phyloP scores from a whole-genome alignment of 2,329 filamentous ascomycete genomes.

The Cladophialophora bantiana region DNA sequence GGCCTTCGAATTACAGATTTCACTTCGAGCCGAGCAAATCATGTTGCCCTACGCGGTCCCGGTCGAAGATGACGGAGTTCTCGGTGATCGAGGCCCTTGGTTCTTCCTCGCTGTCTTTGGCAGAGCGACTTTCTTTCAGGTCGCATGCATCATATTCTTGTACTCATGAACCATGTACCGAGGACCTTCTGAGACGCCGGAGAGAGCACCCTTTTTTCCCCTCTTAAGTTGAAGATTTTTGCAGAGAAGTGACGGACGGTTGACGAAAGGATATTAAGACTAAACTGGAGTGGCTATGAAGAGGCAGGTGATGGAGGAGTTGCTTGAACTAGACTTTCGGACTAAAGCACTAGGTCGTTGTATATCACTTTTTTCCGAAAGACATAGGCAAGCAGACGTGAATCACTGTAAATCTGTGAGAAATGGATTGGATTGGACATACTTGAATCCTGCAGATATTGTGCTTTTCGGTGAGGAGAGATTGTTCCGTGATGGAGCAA shows the following conservation, averaged over 20 bases:
- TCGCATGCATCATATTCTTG: slow-evolving; percentile 17
- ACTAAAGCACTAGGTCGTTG: slow-evolving; percentile 13
- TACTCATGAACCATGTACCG: slow-evolving; percentile 16
- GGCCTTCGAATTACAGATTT: slow-evolving; percentile 5
- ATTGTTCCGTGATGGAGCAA: too few species aligned
- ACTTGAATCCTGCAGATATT: neutral
- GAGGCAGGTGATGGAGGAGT: slow-evolving; percentile 14
- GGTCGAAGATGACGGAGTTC: slow-evolving; percentile 5
- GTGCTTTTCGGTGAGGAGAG: slow-evolving; percentile 3
- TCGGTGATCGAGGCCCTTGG: slow-evolving; percentile 7
- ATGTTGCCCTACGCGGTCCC: neutral
- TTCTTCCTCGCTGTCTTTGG: slow-evolving; percentile 16
- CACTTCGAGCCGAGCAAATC: neutral
- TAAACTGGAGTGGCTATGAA: slow-evolving; percentile 5
- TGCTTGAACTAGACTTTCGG: slow-evolving; percentile 21
- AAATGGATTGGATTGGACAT: slow-evolving; percentile 8
- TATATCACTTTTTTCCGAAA: slow-evolving; percentile 22
- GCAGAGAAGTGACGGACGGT: neutral
- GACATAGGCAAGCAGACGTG: slow-evolving; percentile 20
- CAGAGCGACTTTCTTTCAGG: slow-evolving; percentile 13
- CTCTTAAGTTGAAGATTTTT: slow-evolving; percentile 8
- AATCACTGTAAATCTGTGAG: slow-evolving; percentile 17
- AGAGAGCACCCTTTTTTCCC: slow-evolving; percentile 20
- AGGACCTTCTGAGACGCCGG: slow-evolving; percentile 11
- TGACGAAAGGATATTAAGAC: slow-evolving; percentile 7